Conservation (phyloP, 2,329 filamentous ascomycete genomes). For the Pestalotiopsis sp. region DNA sequence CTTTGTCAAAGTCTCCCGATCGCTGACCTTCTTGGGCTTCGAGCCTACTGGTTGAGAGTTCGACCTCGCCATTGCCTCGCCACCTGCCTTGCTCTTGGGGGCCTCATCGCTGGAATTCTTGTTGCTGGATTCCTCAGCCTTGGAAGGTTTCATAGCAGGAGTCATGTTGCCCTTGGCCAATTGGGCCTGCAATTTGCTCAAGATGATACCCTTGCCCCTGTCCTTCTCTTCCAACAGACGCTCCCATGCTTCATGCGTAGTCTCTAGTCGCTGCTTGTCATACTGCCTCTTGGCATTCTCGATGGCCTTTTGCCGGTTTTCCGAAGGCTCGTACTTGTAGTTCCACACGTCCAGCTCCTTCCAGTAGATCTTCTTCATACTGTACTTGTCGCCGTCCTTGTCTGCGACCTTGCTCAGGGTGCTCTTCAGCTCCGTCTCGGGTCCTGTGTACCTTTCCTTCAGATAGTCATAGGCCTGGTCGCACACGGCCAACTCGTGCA, state of each 20-base stretch:
- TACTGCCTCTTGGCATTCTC: conserved; percentile 63
- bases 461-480: conserved; percentile 55
- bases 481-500: conserved; percentile 62
- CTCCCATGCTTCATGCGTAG: conserved; percentile 63
- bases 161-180: conserved; percentile 55
- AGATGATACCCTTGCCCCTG: conserved; percentile 60
- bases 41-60: conserved; percentile 51
- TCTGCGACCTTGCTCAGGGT: conserved; percentile 62
- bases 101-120: conserved; percentile 40
- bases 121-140: conserved; percentile 46
- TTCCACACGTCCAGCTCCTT: conserved; percentile 68
- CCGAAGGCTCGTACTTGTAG: conserved; percentile 56
- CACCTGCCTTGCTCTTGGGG: conserved; percentile 35
- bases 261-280: conserved; percentile 59
- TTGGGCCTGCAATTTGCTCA: conserved; percentile 64
- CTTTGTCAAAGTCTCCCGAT: conserved; percentile 59
- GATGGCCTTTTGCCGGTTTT: conserved; percentile 61
- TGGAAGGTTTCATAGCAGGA: conserved; percentile 45
- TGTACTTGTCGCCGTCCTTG: conserved; percentile 52
- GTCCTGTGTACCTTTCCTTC: conserved; percentile 51
- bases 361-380: conserved; percentile 59
- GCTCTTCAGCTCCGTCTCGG: conserved; percentile 54
- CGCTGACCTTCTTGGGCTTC: conserved; percentile 60
- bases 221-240: conserved; percentile 60
- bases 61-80: conserved; percentile 51